phyloP scores from a whole-genome alignment of 169 alveolate species.

The Amoebophrya sp. region DNA sequence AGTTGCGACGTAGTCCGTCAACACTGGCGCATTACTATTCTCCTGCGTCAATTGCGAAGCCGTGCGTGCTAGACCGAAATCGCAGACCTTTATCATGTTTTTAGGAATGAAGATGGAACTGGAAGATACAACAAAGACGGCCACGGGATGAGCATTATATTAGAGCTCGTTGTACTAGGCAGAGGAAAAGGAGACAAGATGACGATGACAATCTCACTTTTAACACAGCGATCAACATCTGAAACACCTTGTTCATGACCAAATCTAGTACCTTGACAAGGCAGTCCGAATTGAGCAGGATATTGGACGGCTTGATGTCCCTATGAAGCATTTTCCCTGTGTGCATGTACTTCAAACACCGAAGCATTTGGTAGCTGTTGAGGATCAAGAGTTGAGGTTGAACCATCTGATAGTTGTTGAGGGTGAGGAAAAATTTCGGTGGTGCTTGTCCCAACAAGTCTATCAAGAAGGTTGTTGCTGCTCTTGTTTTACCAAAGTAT shows the following conservation, averaged over 20 bases:
- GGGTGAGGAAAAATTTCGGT: no score
- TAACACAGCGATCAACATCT: background rate
- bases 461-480: no score
- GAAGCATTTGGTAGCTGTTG: constrained; percentile 43
- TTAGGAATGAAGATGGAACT: no score
- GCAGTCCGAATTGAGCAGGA: constrained; percentile 85
- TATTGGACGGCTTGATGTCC: constrained; percentile 89
- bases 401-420: no score
- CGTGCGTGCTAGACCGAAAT: background rate
- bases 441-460: no score
- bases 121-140: no score
- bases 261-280: constrained; percentile 87
- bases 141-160: no score
- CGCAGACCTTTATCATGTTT: background rate
- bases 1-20: constrained; percentile 50
- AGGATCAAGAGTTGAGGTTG: no score
- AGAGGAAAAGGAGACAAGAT: no score
- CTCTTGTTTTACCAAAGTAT: no score
- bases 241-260: constrained; percentile 53
- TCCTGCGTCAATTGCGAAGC: background rate
- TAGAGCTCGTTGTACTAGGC: no score
- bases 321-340: constrained; percentile 69
- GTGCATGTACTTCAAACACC: constrained; percentile 47
- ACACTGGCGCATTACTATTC: background rate
- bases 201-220: no score